Evolutionary conservation across 2,329 filamentous ascomycete genomes (phyloP).

Genomic region (Trichoderma citrinoviride): DNA sequence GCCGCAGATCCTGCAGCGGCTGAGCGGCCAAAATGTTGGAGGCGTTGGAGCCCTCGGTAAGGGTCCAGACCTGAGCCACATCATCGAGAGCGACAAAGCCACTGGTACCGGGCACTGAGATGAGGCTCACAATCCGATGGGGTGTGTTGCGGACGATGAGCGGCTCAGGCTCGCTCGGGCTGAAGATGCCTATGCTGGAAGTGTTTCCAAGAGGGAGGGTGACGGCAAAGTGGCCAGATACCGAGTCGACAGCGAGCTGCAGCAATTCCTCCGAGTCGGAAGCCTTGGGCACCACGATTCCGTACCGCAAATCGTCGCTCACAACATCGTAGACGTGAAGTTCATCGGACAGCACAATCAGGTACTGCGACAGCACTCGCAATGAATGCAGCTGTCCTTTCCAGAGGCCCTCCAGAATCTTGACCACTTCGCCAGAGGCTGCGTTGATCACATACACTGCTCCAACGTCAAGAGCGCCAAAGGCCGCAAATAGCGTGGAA

Average conservation of each 20-base stretch:
- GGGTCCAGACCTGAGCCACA: slow-evolving; percentile 67
- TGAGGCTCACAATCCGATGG: slow-evolving; percentile 62
- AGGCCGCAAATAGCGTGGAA: slow-evolving; percentile 72
- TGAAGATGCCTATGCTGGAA: slow-evolving; percentile 65
- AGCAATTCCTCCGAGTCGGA: slow-evolving; percentile 46
- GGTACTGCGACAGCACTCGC: slow-evolving; percentile 67
- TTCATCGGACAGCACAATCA: slow-evolving; percentile 72
- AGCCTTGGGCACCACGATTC: slow-evolving; percentile 53
- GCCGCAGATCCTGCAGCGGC: slow-evolving; percentile 53
- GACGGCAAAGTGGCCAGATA: slow-evolving; percentile 64
- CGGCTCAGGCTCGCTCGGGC: slow-evolving; percentile 56
- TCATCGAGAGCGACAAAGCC: slow-evolving; percentile 76
- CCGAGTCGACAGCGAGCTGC: slow-evolving; percentile 69
- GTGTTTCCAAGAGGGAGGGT: slow-evolving; percentile 48
- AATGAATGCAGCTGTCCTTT: slow-evolving; percentile 64
- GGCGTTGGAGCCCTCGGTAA: slow-evolving; percentile 58
- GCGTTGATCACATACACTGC: slow-evolving; percentile 76
- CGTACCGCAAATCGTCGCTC: slow-evolving; percentile 68
- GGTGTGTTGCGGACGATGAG: slow-evolving; percentile 57
- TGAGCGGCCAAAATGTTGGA: slow-evolving; percentile 52
- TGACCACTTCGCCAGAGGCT: slow-evolving; percentile 62
- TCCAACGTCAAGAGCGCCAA: slow-evolving; percentile 53
- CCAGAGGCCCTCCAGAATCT: slow-evolving; percentile 66
- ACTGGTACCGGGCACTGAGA: slow-evolving; percentile 60
- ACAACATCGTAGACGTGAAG: slow-evolving; percentile 84